Evolutionary conservation across 306 rosid genomes (phyloP), one percentile per base, ranked within the genome.

Genomic region (Begonia peltatifolia): DNA sequence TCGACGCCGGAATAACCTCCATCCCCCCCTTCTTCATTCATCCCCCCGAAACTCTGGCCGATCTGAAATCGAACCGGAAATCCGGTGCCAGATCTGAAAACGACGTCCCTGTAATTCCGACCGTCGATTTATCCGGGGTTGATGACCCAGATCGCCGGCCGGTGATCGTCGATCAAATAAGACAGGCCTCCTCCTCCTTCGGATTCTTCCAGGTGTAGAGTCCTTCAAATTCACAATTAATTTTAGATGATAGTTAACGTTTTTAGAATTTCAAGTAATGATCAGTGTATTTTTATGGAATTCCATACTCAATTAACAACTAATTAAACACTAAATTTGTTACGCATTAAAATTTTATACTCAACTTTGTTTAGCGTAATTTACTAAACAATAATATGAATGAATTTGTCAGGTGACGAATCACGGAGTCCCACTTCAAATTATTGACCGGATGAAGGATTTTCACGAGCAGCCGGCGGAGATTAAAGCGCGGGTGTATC

Each of bases 161-260:
- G 14, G 17, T 38, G 0, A 13, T 71, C 23, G 76, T 62, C 22
- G 65, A 61, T 18, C 63, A 65, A 12, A 38, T 74, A 59, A 57
- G 49, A 47, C 47, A 11, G 23, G 76, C 81, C 14, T 51, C 73
- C 30, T 58, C 76, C 2, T 30, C 62, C 6, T 42, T 49, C 17
- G 81, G 78, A 6, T 64, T 74, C 69, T 79, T 79, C 71, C 84
- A 68, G 52, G 65, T 30, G 2, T 25, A 25, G 6, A 25, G 35
- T 25, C 4, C 35, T 25, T 25, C 35, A 25, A 17, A 17, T 17
- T 17, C 18, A 17, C 18, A 17, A 17, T 17, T 17, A 17, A 17
- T 17, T 17, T 17, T 17, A 17, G 18, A 17, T 17, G 18, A 17
- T 17, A 17, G 18, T 17, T 17, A 17, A 17, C 18, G 18, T 17